Evolutionary conservation across 495 filamentous ascomycete species (phyloP), one percentile per base, ranked within the genome.

Genomic region (Staphylotrichum longicolle): DNA sequence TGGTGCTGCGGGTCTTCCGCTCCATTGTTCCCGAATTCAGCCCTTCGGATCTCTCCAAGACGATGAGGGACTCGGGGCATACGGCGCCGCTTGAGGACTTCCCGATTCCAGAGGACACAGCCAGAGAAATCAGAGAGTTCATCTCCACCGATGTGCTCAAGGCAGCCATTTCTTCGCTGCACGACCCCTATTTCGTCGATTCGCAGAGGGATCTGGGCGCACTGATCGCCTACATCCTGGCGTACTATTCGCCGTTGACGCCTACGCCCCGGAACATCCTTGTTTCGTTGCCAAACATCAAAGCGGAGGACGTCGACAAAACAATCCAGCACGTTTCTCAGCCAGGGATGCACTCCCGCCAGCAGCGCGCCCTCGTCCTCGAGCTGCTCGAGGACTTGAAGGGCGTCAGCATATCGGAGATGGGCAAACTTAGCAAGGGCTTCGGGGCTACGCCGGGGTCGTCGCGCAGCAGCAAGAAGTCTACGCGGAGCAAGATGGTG

Each of bases 171-270:
- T 88, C 91, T 27, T 93, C 90, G 12, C 82, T 99, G 37, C 88
- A 98, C 72, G 94, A 98, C 58, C 85, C 91, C 1, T 97, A 98
- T 70, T 98, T 98, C 66, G 93, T 96, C 45, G 94, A 99, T 60
- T 84, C 93, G 68, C 94, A 99, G 68, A 95, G 91, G 72, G 94
- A 98, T 41, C 83, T 98, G 9, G 94, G 91, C 12, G 81, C 86
- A 40, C 82, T 96, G 5, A 96, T 99, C 65, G 92, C 92, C 2
- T 82, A 86, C 6, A 94, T 97, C 58, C 81, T 95, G 70, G 79
- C 86, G 5, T 77, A 88, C 30, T 96, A 96, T 69, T 84, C 79
- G 6, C 75, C 79, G 2, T 70, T 80, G 41, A 94, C 88, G 40
- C 53, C 75, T 0, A 88, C 85, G 7, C 84, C 87, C 0, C 60